Evolutionary conservation across 352 stramenopile genomes (phyloP).

Genomic region (Thalassiosira oceanica): DNA sequence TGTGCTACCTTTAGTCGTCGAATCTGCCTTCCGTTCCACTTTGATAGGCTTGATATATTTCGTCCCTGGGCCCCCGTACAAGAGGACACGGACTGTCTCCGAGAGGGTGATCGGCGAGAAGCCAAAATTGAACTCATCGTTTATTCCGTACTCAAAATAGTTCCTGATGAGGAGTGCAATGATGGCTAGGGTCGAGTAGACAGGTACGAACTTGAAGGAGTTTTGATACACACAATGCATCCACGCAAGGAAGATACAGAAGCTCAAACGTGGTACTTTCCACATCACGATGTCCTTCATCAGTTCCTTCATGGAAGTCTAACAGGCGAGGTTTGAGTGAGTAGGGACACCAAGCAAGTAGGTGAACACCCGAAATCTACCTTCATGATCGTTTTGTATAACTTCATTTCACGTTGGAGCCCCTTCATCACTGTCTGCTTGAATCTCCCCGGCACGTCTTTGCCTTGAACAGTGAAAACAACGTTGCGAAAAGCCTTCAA

Average conservation of each 20-base stretch:
- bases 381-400: neutral
- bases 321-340: neutral
- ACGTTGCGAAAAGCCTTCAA: slow-evolving; percentile 70
- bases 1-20: too few relatives aligned
- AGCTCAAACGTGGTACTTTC: slow-evolving; percentile 22
- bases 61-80: slow-evolving; percentile 22
- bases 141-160: slow-evolving; percentile 57
- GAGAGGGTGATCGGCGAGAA: slow-evolving; percentile 55
- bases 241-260: slow-evolving; percentile 63
- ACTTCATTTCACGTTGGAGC: slow-evolving; percentile 6
- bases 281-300: slow-evolving; percentile 36
- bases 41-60: slow-evolving; percentile 26
- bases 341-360: neutral
- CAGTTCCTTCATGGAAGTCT: slow-evolving; percentile 42
- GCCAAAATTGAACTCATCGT: slow-evolving; percentile 37
- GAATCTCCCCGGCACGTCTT: slow-evolving; percentile 73
- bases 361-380: neutral
- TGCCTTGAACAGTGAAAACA: slow-evolving; percentile 68
- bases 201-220: slow-evolving; percentile 51
- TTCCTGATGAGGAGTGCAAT: slow-evolving; percentile 53
- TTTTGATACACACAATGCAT: slow-evolving; percentile 69
- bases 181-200: slow-evolving; percentile 57
- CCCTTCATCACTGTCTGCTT: slow-evolving; percentile 31
- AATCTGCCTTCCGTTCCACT: neutral
- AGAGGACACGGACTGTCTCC: slow-evolving; percentile 40